Evolutionary conservation across 352 stramenopile species (phyloP).

Genomic region (Pythium angustatum): DNA sequence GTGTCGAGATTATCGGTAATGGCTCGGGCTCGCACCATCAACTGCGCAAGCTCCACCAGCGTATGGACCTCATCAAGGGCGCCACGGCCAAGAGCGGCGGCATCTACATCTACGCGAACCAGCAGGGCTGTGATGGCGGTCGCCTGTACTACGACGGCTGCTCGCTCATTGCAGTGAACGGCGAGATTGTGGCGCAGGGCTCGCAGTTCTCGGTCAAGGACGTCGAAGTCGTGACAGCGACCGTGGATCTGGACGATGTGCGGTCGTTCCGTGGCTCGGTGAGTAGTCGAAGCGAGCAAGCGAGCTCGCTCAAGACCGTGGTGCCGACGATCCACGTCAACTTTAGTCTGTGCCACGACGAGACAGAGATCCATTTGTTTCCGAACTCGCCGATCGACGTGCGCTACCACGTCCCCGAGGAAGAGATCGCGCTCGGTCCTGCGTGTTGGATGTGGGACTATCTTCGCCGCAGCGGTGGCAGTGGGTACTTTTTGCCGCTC

Average conservation of each 20-base stretch:
- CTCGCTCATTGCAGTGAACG: slow-evolving; percentile 97
- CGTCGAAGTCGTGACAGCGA: slow-evolving; percentile 96
- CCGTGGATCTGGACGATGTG: slow-evolving; percentile 98
- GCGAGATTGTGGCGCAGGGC: slow-evolving; percentile 94
- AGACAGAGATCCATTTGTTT: slow-evolving; percentile 33
- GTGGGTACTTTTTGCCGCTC: slow-evolving; percentile 96
- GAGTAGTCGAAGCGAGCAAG: slow-evolving; percentile 94
- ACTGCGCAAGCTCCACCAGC: slow-evolving; percentile 92
- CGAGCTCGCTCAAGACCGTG: slow-evolving; percentile 67
- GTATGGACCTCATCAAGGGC: slow-evolving; percentile 90
- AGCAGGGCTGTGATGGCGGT: slow-evolving; percentile 96
- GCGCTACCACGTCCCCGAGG: slow-evolving; percentile 89
- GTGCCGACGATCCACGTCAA: slow-evolving; percentile 74
- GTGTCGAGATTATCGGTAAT: slow-evolving; percentile 98
- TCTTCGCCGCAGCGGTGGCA: slow-evolving; percentile 85
- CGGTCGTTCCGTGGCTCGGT: slow-evolving; percentile 93
- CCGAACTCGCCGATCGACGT: slow-evolving; percentile 59
- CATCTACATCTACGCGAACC: slow-evolving; percentile 99
- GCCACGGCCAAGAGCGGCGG: slow-evolving; percentile 95
- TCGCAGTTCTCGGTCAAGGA: slow-evolving; percentile 97
- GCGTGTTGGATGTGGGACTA: slow-evolving; percentile 99
- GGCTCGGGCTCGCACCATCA: slow-evolving; percentile 97
- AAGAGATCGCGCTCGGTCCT: slow-evolving; percentile 97
- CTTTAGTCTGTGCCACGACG: slow-evolving; percentile 79
- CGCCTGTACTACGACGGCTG: slow-evolving; percentile 98